These are phyloP conservation scores for Diplodia mutila DNA, from an alignment of 2,329 filamentous ascomycete species.

Conservation along the genomic window DNA sequence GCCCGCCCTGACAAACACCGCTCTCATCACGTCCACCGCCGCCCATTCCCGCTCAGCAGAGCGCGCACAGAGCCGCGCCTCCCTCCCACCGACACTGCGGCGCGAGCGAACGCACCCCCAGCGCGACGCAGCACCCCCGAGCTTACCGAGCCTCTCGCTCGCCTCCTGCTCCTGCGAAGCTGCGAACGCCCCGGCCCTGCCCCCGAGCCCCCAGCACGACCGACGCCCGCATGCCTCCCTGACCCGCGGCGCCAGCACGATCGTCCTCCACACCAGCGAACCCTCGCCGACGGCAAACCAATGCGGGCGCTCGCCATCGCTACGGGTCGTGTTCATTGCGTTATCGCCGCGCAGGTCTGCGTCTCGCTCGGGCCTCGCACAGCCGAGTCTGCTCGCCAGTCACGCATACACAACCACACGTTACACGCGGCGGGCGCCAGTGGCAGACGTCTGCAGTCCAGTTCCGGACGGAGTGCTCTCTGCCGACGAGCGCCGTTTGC, in stretches of 20 bases:
- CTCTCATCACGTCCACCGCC: conserved; percentile 5
- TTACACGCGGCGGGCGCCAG: conserved; percentile 26
- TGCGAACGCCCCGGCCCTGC: conserved; percentile 15
- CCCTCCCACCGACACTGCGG: conserved; percentile 1
- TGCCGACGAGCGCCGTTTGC: conserved; percentile 9
- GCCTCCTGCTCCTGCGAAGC: conserved; percentile 22
- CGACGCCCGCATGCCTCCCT: conserved; percentile 23
- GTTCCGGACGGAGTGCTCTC: not conserved
- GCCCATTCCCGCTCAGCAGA: not conserved
- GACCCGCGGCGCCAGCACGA: conserved; percentile 16
- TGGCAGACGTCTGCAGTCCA: not conserved
- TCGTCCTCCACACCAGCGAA: conserved; percentile 8
- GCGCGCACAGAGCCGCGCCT: conserved; percentile 15
- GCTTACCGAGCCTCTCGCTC: not conserved
- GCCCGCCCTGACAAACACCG: conserved; percentile 21
- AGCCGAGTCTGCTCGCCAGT: conserved; percentile 19
- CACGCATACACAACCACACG: conserved; percentile 23
- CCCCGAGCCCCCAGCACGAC: conserved; percentile 7
- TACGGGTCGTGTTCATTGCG: conserved; percentile 20
- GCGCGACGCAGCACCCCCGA: not conserved
- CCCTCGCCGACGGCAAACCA: conserved; percentile 9
- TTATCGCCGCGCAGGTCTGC: conserved; percentile 14
- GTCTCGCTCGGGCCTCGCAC: conserved; percentile 24
- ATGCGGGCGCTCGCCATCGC: conserved; percentile 23
- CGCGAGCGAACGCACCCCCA: not conserved